Conservation (phyloP, 148 eudicot genomes). For the Rhododendron ovatum region DNA sequence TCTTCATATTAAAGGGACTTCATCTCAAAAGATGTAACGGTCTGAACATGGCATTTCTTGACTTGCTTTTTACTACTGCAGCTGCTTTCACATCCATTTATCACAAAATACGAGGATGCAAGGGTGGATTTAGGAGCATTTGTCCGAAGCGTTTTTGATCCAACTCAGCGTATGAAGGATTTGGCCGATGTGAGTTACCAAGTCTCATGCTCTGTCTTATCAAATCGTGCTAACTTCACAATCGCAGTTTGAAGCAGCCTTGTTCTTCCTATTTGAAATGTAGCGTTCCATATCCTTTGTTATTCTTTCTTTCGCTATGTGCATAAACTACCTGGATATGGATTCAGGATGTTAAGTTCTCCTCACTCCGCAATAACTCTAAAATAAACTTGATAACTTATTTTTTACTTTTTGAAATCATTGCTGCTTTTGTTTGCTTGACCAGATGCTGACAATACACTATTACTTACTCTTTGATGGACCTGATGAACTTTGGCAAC, state of each 20-base stretch:
- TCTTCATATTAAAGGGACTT: background rate
- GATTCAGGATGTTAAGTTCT: background rate
- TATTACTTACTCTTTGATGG: constrained; percentile 95
- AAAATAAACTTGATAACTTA: background rate
- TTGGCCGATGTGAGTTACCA: constrained; percentile 73
- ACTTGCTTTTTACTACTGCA: constrained; percentile 26
- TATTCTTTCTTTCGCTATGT: background rate
- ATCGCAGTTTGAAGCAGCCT: background rate
- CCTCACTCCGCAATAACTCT: background rate
- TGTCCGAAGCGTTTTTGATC: constrained; percentile 74
- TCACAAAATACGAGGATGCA: constrained; percentile 58
- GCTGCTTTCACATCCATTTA: constrained; percentile 91
- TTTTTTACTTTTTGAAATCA: background rate
- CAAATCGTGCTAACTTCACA: background rate
- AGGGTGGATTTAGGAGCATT: constrained; percentile 67
- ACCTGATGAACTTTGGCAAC: constrained; percentile 73
- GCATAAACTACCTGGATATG: background rate
- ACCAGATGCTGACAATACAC: constrained; percentile 86
- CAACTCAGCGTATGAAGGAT: constrained; percentile 84
- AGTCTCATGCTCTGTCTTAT: background rate
- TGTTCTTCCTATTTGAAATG: background rate
- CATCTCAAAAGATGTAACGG: background rate
- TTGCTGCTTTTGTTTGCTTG: constrained; percentile 17
- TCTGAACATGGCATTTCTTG: background rate
- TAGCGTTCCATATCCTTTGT: background rate